Percentiles rank a stretch among this genome's conserved stretches.
These are phyloP conservation scores for Leccinum truebloodii DNA, from an alignment of 768 basidiomycete genomes.

Conservation along the genomic window DNA sequence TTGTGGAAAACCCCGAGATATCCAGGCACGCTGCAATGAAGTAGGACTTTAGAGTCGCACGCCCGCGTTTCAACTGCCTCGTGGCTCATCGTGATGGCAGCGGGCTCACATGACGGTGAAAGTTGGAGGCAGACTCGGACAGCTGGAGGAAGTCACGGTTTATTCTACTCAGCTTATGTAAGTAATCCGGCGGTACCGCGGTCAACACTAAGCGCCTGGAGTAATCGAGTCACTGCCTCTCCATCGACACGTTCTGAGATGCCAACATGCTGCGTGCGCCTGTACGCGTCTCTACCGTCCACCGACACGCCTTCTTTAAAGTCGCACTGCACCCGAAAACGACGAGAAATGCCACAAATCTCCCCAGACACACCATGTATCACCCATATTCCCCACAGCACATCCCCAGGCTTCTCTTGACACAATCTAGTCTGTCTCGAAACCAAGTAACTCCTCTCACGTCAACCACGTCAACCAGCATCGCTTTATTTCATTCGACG, in stretches of 20 bases:
- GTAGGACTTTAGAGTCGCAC: background rate
- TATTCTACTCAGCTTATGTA: background rate
- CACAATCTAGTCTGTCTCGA: background rate
- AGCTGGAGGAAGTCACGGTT: too few relatives aligned
- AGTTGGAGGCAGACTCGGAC: too few relatives aligned
- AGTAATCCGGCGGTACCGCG: background rate
- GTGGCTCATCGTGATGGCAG: too few relatives aligned
- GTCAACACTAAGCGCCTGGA: constrained; percentile 3
- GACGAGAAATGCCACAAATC: background rate
- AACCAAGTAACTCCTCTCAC: constrained; percentile 6
- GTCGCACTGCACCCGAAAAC: background rate
- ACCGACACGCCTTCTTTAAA: constrained; percentile 4
- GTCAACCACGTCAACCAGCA: background rate
- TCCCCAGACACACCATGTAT: constrained; percentile 1
- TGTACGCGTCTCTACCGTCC: constrained; percentile 9
- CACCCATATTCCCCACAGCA: constrained; percentile 4
- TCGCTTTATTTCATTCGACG: constrained; percentile 44
- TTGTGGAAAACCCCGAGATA: background rate
- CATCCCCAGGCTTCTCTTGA: constrained; percentile 9
- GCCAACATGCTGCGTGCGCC: constrained; percentile 53
- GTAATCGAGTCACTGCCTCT: background rate
- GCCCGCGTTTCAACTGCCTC: background rate
- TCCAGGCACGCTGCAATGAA: background rate
- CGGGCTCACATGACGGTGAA: too few relatives aligned
- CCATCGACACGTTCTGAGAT: constrained; percentile 30